Base-by-base conservation (phyloP, 768 basidiomycete species). In the Termitomyces sp. region DNA sequence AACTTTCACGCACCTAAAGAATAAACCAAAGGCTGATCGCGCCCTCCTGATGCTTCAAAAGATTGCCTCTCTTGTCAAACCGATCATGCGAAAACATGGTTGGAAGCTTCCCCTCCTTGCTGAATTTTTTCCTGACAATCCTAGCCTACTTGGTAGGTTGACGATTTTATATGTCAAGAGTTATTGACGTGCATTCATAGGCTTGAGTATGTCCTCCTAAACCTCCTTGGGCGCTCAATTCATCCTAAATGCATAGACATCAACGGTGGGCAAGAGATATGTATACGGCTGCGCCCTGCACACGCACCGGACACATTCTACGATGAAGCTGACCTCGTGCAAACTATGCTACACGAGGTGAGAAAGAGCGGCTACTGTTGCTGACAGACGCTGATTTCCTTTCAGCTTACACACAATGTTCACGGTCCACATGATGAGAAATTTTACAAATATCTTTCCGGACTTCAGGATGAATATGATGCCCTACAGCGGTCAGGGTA, bases 321-420 rank as follows among this genome's bases (percentile, higher is more conserved):
- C 55, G 83, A 87, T 19, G 83, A 89, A 61, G 86, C 88, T 51
- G 80, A 87, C 14, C 74, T 97, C 3, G 74, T 96, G 2, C 76
- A 82, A 51, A 90, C 90, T 0, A 92, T 96, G 93, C 77, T 97
- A 15, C 94, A 96, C 65, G 93, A 97, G 77, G 91, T 88, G 59
- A 59, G 71, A 57, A 6, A 32, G 37, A 21, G 45, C 19, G 12
- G 1, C 34, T 47, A 11, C 34, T 12, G 35, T 22, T 35, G 22
- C 10, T 26, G 10, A 14, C 5, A 34, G 14, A 34, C 2, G 32
- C 21, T 56, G 22, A 45, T 40, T 22, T 43, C 34, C 51, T 30
- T 22, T 34, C 54, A 95, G 91, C 85, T 96, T 37, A 88, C 92
- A 0, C 93, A 94, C 65, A 93, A 89, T 64, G 83, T 88, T 8